Percentiles rank a stretch among this genome's conserved stretches.
phyloP scores from a whole-genome alignment of 2,329 filamentous ascomycete species.

The Trichoderma cornu-damae region DNA sequence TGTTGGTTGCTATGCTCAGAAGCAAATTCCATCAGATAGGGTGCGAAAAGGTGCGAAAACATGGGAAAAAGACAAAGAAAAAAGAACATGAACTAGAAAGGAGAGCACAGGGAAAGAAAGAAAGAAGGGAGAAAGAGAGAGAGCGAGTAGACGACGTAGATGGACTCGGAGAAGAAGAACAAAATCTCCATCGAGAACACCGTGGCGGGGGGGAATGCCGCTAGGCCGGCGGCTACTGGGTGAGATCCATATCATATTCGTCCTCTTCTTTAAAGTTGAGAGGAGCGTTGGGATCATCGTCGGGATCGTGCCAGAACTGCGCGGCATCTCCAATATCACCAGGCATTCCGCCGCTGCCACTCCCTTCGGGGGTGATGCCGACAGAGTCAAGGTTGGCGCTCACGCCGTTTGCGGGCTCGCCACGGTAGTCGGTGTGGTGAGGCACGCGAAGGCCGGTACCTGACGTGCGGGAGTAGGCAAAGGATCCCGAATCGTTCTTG shows the following conservation, averaged over 20 bases:
- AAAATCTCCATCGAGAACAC: slow-evolving; percentile 4
- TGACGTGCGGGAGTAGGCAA: slow-evolving; percentile 76
- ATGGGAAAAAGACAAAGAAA: background rate
- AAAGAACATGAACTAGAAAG: too few relatives aligned
- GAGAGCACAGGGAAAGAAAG: background rate
- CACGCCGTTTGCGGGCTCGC: slow-evolving; percentile 60
- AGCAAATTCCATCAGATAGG: background rate
- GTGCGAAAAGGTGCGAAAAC: background rate
- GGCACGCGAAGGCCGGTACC: slow-evolving; percentile 87
- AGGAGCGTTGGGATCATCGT: slow-evolving; percentile 61
- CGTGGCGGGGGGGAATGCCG: background rate
- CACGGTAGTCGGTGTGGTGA: slow-evolving; percentile 85
- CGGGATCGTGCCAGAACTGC: slow-evolving; percentile 62
- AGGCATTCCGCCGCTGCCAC: slow-evolving; percentile 33
- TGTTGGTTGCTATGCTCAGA: slow-evolving; percentile 1
- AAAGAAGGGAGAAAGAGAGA: background rate
- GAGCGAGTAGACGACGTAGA: background rate
- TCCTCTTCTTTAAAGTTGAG: slow-evolving; percentile 91
- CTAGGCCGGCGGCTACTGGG: slow-evolving; percentile 26
- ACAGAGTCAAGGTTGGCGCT: slow-evolving; percentile 35
- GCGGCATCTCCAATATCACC: slow-evolving; percentile 48
- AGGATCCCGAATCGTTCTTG: slow-evolving; percentile 70
- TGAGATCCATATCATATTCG: slow-evolving; percentile 79
- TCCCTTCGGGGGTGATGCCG: slow-evolving; percentile 38
- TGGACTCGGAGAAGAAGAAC: background rate